Evolutionary conservation across 2,329 filamentous ascomycete species (phyloP).

Genomic region (Whalleya microplaca): DNA sequence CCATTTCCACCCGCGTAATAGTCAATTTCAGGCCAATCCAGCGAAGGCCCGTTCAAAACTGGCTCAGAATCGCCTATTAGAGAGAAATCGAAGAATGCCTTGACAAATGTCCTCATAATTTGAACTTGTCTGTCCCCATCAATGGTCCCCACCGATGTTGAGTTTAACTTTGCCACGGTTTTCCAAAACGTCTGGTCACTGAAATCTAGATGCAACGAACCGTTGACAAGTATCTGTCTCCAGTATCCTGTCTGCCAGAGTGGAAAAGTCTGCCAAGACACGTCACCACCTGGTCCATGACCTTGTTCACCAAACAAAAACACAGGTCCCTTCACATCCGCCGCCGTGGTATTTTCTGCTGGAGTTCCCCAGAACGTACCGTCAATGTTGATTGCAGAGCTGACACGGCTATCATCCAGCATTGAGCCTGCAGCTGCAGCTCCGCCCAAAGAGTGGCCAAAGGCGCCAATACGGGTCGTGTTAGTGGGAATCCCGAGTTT

Average conservation of each 20-base stretch:
- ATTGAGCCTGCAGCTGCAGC: slow-evolving; percentile 21
- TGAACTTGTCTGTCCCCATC: slow-evolving; percentile 7
- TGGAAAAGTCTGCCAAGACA: slow-evolving; percentile 17
- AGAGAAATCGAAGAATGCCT: slow-evolving; percentile 11
- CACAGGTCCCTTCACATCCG: slow-evolving; percentile 18
- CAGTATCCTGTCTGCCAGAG: slow-evolving; percentile 20
- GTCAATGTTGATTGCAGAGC: slow-evolving; percentile 29
- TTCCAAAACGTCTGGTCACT: slow-evolving; percentile 27
- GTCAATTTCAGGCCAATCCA: slow-evolving; percentile 5
- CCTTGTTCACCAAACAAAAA: slow-evolving; percentile 16
- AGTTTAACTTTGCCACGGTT: background rate
- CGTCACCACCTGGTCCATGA: background rate
- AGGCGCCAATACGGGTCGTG: slow-evolving; percentile 17
- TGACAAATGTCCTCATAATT: slow-evolving; percentile 11
- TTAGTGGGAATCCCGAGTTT: slow-evolving; percentile 4
- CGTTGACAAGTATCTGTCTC: slow-evolving; percentile 20
- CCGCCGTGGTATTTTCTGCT: background rate
- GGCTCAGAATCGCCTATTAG: background rate
- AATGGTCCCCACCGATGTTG: slow-evolving; percentile 9
- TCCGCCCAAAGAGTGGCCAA: slow-evolving; percentile 33
- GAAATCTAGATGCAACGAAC: slow-evolving; percentile 22
- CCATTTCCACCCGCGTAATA: background rate
- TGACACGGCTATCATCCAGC: slow-evolving; percentile 10
- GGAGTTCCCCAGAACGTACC: slow-evolving; percentile 15
- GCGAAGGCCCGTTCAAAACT: slow-evolving; percentile 5